Conservation (phyloP, 768 basidiomycete species). For the Lentinula lateritia region DNA sequence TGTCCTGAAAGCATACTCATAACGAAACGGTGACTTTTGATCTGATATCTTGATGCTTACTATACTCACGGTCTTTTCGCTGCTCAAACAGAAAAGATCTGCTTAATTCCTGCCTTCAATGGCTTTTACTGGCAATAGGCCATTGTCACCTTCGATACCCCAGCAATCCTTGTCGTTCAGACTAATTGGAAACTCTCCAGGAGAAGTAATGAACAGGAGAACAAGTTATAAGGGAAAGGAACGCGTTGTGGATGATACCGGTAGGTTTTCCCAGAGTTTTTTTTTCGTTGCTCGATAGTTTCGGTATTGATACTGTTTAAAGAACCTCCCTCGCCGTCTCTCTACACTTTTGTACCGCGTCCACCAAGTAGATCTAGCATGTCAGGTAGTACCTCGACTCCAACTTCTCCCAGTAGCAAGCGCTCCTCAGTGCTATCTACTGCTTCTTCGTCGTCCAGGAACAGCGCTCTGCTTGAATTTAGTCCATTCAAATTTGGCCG, state of each 20-base stretch:
- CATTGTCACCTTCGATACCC: not conserved
- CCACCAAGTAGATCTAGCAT: constrained; percentile 1
- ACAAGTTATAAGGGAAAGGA: constrained; percentile 3
- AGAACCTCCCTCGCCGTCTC: constrained; percentile 5
- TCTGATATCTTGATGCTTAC: constrained; percentile 3
- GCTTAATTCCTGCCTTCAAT: not conserved
- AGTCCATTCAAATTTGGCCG: constrained; percentile 4
- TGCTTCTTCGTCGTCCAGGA: not conserved
- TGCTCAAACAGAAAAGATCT: not conserved
- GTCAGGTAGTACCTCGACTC: not conserved
- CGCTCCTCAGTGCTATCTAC: not conserved
- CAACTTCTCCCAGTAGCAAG: constrained; percentile 1
- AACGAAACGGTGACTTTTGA: not conserved
- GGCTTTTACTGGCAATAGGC: not conserved
- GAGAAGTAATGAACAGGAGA: not conserved
- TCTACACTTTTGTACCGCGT: constrained; percentile 2
- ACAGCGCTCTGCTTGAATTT: not conserved
- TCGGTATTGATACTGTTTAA: not conserved
- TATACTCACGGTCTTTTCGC: not conserved
- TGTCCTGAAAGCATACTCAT: not conserved
- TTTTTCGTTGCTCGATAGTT: not conserved
- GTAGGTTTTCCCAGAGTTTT: not conserved
- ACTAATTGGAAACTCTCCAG: not conserved
- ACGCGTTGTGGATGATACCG: not conserved
- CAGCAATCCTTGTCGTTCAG: not conserved